phyloP scores from a whole-genome alignment of 2,329 filamentous ascomycete species.

The Scytalidium sp. region DNA sequence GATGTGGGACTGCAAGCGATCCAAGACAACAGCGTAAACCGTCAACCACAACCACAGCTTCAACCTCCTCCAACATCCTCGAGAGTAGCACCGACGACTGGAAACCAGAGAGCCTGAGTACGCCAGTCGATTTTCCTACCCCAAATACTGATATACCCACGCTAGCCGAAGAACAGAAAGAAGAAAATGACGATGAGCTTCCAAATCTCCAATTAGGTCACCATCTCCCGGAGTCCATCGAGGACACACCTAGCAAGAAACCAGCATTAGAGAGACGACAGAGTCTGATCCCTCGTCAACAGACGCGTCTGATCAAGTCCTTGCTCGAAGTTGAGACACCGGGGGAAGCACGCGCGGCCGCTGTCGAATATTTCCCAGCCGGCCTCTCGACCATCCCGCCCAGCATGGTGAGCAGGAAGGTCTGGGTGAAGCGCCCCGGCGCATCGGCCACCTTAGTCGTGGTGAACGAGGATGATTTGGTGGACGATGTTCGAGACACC shows the following conservation, averaged over 20 bases:
- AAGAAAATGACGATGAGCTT: slow-evolving; percentile 3
- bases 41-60: slow-evolving; percentile 6
- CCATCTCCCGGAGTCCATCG: slow-evolving; percentile 1
- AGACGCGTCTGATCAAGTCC: slow-evolving; percentile 47
- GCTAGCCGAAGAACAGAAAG: slow-evolving; percentile 17
- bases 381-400: slow-evolving; percentile 25
- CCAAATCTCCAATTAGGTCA: background rate
- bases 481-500: slow-evolving; percentile 91
- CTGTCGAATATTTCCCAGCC: slow-evolving; percentile 29
- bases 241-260: slow-evolving; percentile 8
- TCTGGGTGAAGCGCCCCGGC: slow-evolving; percentile 89
- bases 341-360: slow-evolving; percentile 28
- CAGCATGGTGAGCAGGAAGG: slow-evolving; percentile 68
- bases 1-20: slow-evolving; percentile 10
- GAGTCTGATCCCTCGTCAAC: slow-evolving; percentile 42
- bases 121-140: slow-evolving; percentile 24
- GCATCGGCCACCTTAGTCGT: slow-evolving; percentile 85
- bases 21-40: slow-evolving; percentile 8
- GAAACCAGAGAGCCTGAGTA: slow-evolving; percentile 22
- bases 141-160: slow-evolving; percentile 24
- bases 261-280: slow-evolving; percentile 31
- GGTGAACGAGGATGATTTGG: slow-evolving; percentile 82
- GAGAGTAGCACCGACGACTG: slow-evolving; percentile 8
- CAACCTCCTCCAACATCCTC: slow-evolving; percentile 10
- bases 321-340: slow-evolving; percentile 43